Percentiles rank a stretch among this genome's conserved stretches.
These are phyloP conservation scores for Sicyos baderoa DNA, from an alignment of 306 rosid genomes.

Conservation along the genomic window DNA sequence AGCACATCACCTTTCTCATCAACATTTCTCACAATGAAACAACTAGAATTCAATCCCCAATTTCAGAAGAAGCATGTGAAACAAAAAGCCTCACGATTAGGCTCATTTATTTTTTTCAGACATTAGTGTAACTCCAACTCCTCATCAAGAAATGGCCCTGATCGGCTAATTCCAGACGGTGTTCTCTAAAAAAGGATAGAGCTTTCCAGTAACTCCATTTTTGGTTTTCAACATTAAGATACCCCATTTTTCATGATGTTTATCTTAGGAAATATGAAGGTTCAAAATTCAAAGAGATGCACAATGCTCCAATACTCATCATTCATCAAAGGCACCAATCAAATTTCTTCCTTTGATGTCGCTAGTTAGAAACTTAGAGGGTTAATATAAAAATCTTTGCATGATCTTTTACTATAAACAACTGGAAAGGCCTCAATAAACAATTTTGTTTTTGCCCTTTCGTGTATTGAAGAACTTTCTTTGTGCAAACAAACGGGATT, in stretches of 20 bases:
- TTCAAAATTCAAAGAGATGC: background rate
- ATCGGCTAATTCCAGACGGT: background rate
- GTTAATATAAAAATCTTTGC: background rate
- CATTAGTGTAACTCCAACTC: background rate
- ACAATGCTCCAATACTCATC: background rate
- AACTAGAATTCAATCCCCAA: background rate
- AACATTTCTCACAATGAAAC: background rate
- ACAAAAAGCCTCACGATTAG: background rate
- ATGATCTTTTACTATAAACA: background rate
- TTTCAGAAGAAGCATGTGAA: background rate
- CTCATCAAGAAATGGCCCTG: background rate
- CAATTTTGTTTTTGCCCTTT: background rate
- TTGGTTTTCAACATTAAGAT: background rate
- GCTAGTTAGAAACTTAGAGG: background rate
- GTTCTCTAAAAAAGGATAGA: background rate
- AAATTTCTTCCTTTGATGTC: background rate
- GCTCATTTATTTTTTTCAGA: background rate
- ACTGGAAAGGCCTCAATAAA: background rate
- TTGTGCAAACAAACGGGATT: background rate
- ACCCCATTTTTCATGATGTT: background rate
- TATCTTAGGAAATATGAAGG: background rate
- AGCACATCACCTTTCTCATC: background rate
- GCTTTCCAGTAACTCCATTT: background rate
- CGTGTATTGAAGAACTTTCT: background rate
- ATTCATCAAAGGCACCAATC: background rate